A percentile compares a stretch with the other conserved stretches of the same genome.
Conservation (phyloP, 192 early-diverging fungal species). For the Funneliformis geosporum region DNA sequence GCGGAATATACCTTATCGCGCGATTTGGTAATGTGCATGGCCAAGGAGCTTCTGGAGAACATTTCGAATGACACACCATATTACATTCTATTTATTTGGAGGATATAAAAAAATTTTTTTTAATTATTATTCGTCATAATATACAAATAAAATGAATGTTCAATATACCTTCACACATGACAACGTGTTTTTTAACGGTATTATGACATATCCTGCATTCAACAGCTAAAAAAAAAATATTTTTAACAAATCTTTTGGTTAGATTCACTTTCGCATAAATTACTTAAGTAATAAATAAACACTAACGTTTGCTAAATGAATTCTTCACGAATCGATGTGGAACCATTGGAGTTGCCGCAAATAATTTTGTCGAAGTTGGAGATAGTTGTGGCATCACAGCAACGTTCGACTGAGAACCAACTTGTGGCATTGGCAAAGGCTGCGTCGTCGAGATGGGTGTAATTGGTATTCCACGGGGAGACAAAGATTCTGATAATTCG, state of each 20-base stretch:
- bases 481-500: not conserved
- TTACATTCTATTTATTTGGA: constrained; percentile 9
- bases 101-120: not conserved
- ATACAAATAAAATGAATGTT: not conserved
- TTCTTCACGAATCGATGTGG: constrained; percentile 58
- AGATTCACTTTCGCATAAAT: not conserved
- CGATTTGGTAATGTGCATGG: constrained; percentile 1
- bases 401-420: constrained; percentile 7
- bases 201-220: constrained; percentile 54
- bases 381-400: constrained; percentile 18
- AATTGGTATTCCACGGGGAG: not conserved
- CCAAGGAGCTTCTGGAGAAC: constrained; percentile 1
- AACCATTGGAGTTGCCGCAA: constrained; percentile 15
- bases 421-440: too few relatives aligned
- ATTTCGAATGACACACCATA: constrained; percentile 19
- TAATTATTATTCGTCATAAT: too few relatives aligned
- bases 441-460: too few relatives aligned
- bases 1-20: not conserved
- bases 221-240: constrained; percentile 48
- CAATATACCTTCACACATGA: constrained; percentile 57
- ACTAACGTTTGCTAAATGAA: constrained; percentile 59
- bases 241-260: not conserved
- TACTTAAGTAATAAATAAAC: not conserved
- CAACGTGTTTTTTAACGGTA: constrained; percentile 47
- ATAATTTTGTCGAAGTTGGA: constrained; percentile 35